phyloP scores from a whole-genome alignment of 1,284 basidiomycete genomes.

The Kwoniella shivajii region DNA sequence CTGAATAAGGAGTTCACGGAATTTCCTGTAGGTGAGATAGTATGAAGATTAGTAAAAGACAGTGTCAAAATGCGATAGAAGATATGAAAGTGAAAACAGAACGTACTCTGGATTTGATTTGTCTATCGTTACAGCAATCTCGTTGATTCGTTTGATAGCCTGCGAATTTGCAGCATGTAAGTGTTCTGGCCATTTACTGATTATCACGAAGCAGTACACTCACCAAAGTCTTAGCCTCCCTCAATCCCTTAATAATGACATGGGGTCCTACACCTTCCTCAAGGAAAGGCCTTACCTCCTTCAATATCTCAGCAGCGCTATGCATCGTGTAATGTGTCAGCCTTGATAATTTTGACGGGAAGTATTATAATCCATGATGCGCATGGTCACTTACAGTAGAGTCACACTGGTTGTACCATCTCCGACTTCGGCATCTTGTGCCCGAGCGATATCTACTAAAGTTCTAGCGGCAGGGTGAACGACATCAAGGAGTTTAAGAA shows the following conservation, averaged over 20 bases:
- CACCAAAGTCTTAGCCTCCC: conserved; percentile 84
- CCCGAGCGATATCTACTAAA: conserved; percentile 94
- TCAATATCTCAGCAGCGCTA: conserved; percentile 87
- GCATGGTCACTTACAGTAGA: conserved; percentile 61
- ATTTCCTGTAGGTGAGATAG: conserved; percentile 67
- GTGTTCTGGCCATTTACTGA: background rate
- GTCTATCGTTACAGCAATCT: conserved; percentile 88
- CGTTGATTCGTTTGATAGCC: conserved; percentile 84
- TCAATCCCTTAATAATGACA: conserved; percentile 95
- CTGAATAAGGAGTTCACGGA: conserved; percentile 91
- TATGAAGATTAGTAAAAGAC: too few relatives aligned
- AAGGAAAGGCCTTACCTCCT: conserved; percentile 87
- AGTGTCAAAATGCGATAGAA: conserved; percentile 3
- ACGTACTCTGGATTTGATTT: conserved; percentile 84
- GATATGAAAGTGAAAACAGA: background rate
- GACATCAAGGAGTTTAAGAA: conserved; percentile 94
- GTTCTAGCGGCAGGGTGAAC: conserved; percentile 96
- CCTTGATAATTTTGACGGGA: too few relatives aligned
- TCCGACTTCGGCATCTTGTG: conserved; percentile 97
- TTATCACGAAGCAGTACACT: conserved; percentile 40
- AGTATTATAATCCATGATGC: too few relatives aligned
- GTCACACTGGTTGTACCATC: conserved; percentile 98
- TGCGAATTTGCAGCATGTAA: conserved; percentile 42
- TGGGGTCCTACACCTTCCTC: conserved; percentile 98
- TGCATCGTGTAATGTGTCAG: background rate